Evolutionary conservation across 1,284 basidiomycete species (phyloP).

Genomic region (Microbotryum silenes-acaulis): DNA sequence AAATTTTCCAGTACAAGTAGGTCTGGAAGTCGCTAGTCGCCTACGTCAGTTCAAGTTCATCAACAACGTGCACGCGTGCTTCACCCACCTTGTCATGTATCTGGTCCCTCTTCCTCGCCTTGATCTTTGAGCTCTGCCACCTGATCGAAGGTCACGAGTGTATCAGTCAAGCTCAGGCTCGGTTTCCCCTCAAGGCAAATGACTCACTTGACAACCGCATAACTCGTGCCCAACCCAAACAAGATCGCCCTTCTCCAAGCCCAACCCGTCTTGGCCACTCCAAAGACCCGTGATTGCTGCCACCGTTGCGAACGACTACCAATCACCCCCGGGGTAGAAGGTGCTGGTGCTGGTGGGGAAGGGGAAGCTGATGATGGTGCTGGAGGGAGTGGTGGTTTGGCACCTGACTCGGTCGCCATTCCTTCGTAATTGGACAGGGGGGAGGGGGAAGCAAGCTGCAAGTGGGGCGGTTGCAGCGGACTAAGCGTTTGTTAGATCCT

Average conservation of each 20-base stretch:
- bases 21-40: conserved; percentile 4
- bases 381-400: neutral
- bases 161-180: neutral
- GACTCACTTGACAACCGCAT: conserved; percentile 16
- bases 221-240: conserved; percentile 8
- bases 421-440: no score
- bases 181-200: no score
- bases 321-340: neutral
- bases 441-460: no score
- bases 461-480: no score
- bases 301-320: neutral
- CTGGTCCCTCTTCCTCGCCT: conserved; percentile 26
- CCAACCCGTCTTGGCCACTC: conserved; percentile 5
- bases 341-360: neutral
- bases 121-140: conserved; percentile 17
- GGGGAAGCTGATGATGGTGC: neutral
- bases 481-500: no score
- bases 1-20: conserved; percentile 36
- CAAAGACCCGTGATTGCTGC: no score
- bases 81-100: conserved; percentile 24
- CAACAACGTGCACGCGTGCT: neutral
- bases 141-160: neutral
- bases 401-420: neutral
- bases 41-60: neutral
- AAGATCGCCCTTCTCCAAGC: conserved; percentile 13